Evolutionary conservation across 2,329 filamentous ascomycete genomes (phyloP).

Genomic region (Fusarium sp.): DNA sequence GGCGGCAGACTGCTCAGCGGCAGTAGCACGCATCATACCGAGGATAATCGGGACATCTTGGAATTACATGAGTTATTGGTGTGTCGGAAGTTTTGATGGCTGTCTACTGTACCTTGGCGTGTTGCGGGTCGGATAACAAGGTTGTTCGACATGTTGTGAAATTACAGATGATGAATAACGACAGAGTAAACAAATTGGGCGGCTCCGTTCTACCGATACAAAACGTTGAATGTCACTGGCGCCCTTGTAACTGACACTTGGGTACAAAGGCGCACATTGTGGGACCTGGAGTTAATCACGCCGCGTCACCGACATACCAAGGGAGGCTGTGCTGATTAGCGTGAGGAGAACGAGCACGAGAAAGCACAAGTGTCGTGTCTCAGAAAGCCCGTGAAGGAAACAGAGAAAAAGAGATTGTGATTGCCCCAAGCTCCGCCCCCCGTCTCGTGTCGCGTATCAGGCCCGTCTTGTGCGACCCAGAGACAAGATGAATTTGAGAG

Average conservation of each 20-base stretch:
- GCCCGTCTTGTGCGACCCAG: not conserved
- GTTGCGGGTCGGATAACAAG: constrained; percentile 4
- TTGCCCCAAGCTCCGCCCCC: not conserved
- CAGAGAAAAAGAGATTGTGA: not conserved
- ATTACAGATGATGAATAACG: not conserved
- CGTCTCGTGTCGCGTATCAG: not conserved
- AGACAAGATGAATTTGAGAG: not conserved
- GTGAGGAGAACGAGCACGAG: not conserved
- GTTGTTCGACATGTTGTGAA: not conserved
- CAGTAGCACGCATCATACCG: constrained; percentile 5
- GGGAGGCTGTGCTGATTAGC: constrained; percentile 3
- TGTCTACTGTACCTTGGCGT: not conserved
- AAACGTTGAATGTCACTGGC: not conserved
- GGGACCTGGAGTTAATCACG: constrained; percentile 1
- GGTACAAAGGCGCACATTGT: not conserved
- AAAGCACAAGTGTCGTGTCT: not conserved
- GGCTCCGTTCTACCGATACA: not conserved
- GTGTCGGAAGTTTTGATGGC: not conserved
- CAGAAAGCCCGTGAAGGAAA: not conserved
- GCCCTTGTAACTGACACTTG: not conserved
- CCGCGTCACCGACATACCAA: constrained; percentile 8
- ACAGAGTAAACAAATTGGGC: not conserved
- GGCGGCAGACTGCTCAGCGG: constrained; percentile 7
- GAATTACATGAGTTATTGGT: not conserved
- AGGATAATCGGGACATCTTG: constrained; percentile 12